These are phyloP conservation scores for Amphichorda felina DNA, from an alignment of 2,329 filamentous ascomycete genomes.

Conservation along the genomic window DNA sequence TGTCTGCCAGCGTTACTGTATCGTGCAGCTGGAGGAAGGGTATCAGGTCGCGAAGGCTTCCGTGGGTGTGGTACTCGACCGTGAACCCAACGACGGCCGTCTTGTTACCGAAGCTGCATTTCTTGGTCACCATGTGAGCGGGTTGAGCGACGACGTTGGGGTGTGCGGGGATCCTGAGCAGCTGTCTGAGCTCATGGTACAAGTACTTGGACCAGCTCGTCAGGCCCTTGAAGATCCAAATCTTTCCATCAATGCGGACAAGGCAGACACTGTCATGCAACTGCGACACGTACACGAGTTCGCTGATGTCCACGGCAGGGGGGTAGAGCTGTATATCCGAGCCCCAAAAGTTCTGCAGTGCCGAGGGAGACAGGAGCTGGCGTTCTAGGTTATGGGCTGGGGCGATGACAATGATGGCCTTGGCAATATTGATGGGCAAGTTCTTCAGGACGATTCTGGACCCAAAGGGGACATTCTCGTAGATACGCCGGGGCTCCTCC, in stretches of 20 bases:
- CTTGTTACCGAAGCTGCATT: slow-evolving; percentile 42
- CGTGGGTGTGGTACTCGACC: slow-evolving; percentile 38
- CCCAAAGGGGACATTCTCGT: slow-evolving; percentile 40
- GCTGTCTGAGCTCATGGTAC: slow-evolving; percentile 46
- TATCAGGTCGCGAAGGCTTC: slow-evolving; percentile 42
- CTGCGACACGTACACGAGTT: slow-evolving; percentile 38
- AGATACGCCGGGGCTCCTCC: slow-evolving; percentile 19
- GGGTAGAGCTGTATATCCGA: slow-evolving; percentile 25
- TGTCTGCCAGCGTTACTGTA: slow-evolving; percentile 26
- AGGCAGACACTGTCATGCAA: slow-evolving; percentile 49
- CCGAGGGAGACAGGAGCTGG: slow-evolving; percentile 32
- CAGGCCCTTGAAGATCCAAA: slow-evolving; percentile 46
- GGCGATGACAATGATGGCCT: slow-evolving; percentile 33
- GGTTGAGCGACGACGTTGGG: slow-evolving; percentile 39
- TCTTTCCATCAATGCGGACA: slow-evolving; percentile 27
- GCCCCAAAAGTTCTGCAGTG: slow-evolving; percentile 31
- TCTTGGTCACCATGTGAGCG: slow-evolving; percentile 41
- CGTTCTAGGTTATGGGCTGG: slow-evolving; percentile 40
- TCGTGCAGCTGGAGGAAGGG: slow-evolving; percentile 36
- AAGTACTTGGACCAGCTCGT: slow-evolving; percentile 46
- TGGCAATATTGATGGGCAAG: slow-evolving; percentile 31
- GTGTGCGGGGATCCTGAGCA: slow-evolving; percentile 40
- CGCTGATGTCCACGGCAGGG: slow-evolving; percentile 32
- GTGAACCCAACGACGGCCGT: slow-evolving; percentile 44
- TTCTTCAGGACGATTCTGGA: slow-evolving; percentile 43